Base-by-base conservation (phyloP, 2,329 filamentous ascomycete genomes). In the Fusarium kyushuense region DNA sequence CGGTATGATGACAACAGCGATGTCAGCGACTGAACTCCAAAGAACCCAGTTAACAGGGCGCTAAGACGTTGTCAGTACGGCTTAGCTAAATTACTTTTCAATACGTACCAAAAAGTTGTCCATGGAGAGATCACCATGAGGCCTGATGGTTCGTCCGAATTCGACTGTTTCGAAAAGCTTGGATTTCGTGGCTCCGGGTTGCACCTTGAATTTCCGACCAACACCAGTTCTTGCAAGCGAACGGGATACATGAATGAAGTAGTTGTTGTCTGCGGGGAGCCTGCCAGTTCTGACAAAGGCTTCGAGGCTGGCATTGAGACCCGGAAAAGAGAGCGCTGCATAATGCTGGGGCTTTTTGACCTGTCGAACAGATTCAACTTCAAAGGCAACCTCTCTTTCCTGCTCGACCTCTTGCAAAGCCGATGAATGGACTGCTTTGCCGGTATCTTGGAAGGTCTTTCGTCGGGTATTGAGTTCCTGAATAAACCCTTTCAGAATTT, bases 1-100 rank as follows among this genome's bases (percentile, higher is more conserved):
- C 0, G 87, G 86, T 23, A 86, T 86, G 7, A 91, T 73, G 3
- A 91, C 73, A 0, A 92, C 65, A 0, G 84, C 88, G 0, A 79
- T 82, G 9, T 85, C 73, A 0, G 77, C 77, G 1, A 73, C n/a
- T 0, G 68, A 70, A 56, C 83, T 86, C 82, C 84, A 89, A 0
- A 91, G 72, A 2, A 91, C 70, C 88, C 87, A 92, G 27, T 87
- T 85, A 0, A 89, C 84, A 0, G 84, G 79, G 3, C 81, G 78
- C 58, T 83, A 65, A 70, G 33, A n/a, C 7, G 27, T 14, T 19
- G 46, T 72, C n/a, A 72, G 67, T 47, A 33, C 10, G 12, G 17
- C 2, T 17, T n/a, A 27, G 21, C 27, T 2, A 7, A 36, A 25
- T 2, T 9, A 36, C n/a, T 5, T 13, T 5, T 3, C 4, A 10